phyloP scores from a whole-genome alignment of 1,139 yeast genomes.

The Hemisphaericaspora xylanilytica region DNA sequence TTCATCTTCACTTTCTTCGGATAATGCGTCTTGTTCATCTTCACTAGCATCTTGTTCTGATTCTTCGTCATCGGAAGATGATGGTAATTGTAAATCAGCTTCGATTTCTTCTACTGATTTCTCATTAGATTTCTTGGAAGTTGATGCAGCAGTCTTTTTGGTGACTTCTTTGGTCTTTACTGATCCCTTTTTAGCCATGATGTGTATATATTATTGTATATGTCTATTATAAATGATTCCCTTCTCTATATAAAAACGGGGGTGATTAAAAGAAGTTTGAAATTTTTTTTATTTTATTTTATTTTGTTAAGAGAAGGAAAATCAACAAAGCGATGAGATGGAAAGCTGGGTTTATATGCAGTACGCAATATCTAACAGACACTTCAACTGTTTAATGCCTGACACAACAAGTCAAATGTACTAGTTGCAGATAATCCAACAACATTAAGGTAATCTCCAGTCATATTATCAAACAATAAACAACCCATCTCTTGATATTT shows the following conservation, averaged over 20 bases:
- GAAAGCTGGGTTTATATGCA: conserved; percentile 1
- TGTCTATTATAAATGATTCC: background rate
- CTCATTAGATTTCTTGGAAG: conserved; percentile 12
- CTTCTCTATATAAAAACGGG: too few relatives aligned
- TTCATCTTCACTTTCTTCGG: conserved; percentile 24
- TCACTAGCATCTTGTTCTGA: conserved; percentile 22
- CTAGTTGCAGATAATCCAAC: conserved; percentile 79
- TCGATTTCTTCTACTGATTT: conserved; percentile 26
- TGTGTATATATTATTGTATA: conserved; percentile 1
- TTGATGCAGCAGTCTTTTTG: conserved; percentile 3
- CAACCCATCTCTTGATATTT: conserved; percentile 77
- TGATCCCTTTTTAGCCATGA: conserved; percentile 12
- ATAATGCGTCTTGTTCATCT: conserved; percentile 18
- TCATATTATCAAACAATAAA: conserved; percentile 55
- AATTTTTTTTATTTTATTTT: conserved; percentile 6
- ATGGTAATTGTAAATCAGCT: conserved; percentile 32
- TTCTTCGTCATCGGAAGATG: conserved; percentile 28
- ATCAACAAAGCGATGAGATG: conserved; percentile 8
- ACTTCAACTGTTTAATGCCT: too few relatives aligned
- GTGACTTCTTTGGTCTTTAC: conserved; percentile 5
- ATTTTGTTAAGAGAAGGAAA: too few relatives aligned
- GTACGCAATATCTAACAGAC: too few relatives aligned
- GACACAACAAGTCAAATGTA: conserved; percentile 45
- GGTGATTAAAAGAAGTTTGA: background rate
- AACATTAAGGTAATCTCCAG: conserved; percentile 85